Evolutionary conservation across 73 alveolate genomes (phyloP), one percentile per base, ranked within the genome.

Genomic region (Vitrella brassicaformis): DNA sequence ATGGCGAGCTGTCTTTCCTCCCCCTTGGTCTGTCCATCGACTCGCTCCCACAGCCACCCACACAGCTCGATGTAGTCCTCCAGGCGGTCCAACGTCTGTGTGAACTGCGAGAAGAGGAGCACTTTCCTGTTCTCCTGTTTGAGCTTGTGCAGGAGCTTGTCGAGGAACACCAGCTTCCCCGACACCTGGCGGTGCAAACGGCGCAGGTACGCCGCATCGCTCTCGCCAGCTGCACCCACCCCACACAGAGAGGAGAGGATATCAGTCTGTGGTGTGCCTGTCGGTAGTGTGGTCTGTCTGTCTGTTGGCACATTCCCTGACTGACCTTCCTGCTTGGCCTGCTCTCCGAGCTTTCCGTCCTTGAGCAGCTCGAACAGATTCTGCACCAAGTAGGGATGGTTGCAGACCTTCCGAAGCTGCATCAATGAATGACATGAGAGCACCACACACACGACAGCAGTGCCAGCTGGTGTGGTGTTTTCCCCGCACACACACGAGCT

Each of bases 351-450:
- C 98, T 76, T 88, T 83, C n/a, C n/a, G n/a, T n/a, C n/a, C n/a
- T n/a, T n/a, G n/a, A n/a, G n/a, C n/a, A n/a, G n/a, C n/a, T n/a
- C n/a, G n/a, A n/a, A n/a, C n/a, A n/a, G n/a, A n/a, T n/a, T n/a
- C n/a, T n/a, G n/a, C 19, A 92, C 89, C n/a, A 92, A 79, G 81
- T 72, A 92, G 0, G 95, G 90, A 86, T 96, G 99, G 80, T 96
- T 95, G 83, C 99, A 96, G 71, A 97, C 91, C 85, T 96, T 96
- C 76, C 99, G 74, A 22, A 92, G 84, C 75, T 92, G 89, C 68
- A 92, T 89, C n/a, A n/a, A n/a, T n/a, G n/a, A n/a, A n/a, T n/a
- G n/a, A n/a, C n/a, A n/a, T n/a, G n/a, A n/a, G n/a, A n/a, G n/a
- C n/a, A n/a, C n/a, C n/a, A n/a, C n/a, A n/a, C n/a, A n/a, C n/a